Evolutionary conservation across 1,139 yeast genomes (phyloP), one percentile per base, ranked within the genome.

Genomic region (Candida albicans): DNA sequence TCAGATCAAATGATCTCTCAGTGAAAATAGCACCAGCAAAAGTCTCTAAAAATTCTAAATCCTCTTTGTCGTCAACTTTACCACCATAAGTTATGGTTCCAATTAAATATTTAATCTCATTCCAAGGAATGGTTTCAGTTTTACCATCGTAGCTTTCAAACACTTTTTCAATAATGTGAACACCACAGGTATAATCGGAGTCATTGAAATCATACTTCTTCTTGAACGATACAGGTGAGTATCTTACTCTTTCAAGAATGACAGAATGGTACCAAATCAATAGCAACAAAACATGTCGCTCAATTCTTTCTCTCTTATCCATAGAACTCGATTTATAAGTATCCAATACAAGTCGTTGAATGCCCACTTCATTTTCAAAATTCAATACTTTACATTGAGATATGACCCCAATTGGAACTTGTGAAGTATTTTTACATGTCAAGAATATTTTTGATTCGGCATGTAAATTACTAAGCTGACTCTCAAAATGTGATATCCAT

Each of bases 1-100:
- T 55, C 2, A 32, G 43, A 5, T 61, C 61, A 44, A 67, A 65
- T 2, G 73, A 57, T 22, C 58, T 49, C 2, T 42, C 44, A 2
- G 47, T 52, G 49, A 73, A 72, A n/a, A 70, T 41, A 10, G 50
- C 39, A 1, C 48, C 41, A 3, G 72, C 61, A 13, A 70, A 54
- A 0, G 47, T 42, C 13, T 42, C 47, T 30, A 73, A 53, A 46
- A 63, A 70, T 4, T 45, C 35, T 32, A 54, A 51, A 60, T 88
- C 96, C 0, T 60, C 54, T 0, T 42, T 52, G 37, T 66, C 58
- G 46, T 81, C 83, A 35, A 87, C 67, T 59, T 86, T 86, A 18
- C 95, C 95, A 11, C 96, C 96, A 56, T 88, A 88, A 1, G 81
- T 70, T 10, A 85, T 72, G 2, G 71, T 71, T 2, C 81, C 77